These are phyloP conservation scores for Pythium folliculosum DNA, from an alignment of 352 stramenopile genomes.

Conservation along the genomic window DNA sequence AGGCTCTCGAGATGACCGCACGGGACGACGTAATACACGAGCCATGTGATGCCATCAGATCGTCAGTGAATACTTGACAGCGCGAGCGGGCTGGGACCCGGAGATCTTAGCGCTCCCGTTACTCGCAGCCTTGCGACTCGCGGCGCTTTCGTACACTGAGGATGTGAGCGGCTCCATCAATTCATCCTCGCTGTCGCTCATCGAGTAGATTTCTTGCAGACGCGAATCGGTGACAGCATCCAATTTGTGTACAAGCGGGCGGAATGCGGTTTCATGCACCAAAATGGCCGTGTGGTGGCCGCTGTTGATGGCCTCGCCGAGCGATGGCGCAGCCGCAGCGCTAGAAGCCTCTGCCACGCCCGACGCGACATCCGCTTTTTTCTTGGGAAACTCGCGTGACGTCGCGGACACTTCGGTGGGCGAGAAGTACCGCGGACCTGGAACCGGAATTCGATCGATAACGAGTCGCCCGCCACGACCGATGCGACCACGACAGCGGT, in stretches of 20 bases:
- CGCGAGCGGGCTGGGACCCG: conserved; percentile 33
- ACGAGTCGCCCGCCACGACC: conserved; percentile 71
- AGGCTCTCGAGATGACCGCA: not conserved
- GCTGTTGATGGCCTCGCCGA: conserved; percentile 48
- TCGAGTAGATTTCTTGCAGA: conserved; percentile 79
- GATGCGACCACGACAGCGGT: conserved; percentile 66
- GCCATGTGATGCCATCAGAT: not conserved
- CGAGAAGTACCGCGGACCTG: conserved; percentile 53
- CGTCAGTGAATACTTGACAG: conserved; percentile 60
- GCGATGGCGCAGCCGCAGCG: conserved; percentile 13
- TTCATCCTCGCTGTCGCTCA: conserved; percentile 88
- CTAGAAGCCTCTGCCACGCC: not conserved
- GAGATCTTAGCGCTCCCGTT: conserved; percentile 26
- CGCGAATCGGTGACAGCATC: conserved; percentile 53
- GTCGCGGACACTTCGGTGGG: conserved; percentile 54
- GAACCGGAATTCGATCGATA: conserved; percentile 73
- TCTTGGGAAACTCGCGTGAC: conserved; percentile 29
- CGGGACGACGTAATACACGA: conserved; percentile 1
- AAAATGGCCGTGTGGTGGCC: conserved; percentile 56
- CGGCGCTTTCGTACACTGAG: conserved; percentile 47
- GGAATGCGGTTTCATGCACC: conserved; percentile 65
- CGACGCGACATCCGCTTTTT: not conserved
- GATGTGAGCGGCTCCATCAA: conserved; percentile 61
- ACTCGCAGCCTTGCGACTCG: conserved; percentile 38
- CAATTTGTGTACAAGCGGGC: conserved; percentile 51